These are phyloP conservation scores for Candida ulmi DNA, from an alignment of 805 yeast genomes.

Conservation along the genomic window DNA sequence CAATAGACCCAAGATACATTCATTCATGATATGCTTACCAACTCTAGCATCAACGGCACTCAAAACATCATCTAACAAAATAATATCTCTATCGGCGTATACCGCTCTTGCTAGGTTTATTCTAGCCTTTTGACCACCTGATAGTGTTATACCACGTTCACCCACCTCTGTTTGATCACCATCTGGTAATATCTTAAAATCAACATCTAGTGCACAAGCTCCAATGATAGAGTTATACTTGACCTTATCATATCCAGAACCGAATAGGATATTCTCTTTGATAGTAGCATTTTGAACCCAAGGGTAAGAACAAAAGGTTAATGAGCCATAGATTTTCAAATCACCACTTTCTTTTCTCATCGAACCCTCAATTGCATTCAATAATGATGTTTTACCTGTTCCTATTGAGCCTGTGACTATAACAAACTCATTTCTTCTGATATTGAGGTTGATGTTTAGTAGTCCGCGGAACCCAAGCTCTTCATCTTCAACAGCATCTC, in stretches of 20 bases:
- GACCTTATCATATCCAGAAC: slow-evolving; percentile 43
- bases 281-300: slow-evolving; percentile 85
- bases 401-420: slow-evolving; percentile 80
- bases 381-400: slow-evolving; percentile 71
- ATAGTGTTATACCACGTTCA: slow-evolving; percentile 76
- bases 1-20: slow-evolving; percentile 59
- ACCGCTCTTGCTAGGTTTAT: slow-evolving; percentile 76
- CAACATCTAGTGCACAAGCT: slow-evolving; percentile 64
- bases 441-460: slow-evolving; percentile 42
- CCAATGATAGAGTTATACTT: slow-evolving; percentile 50
- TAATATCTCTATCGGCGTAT: slow-evolving; percentile 61
- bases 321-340: slow-evolving; percentile 47
- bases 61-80: slow-evolving; percentile 71
- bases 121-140: slow-evolving; percentile 91
- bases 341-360: slow-evolving; percentile 55
- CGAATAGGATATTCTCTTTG: slow-evolving; percentile 69
- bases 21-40: slow-evolving; percentile 70
- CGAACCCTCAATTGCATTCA: slow-evolving; percentile 66
- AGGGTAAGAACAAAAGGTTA: slow-evolving; percentile 56
- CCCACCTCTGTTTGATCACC: slow-evolving; percentile 81
- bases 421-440: slow-evolving; percentile 63
- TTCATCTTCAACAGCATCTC: slow-evolving; percentile 5
- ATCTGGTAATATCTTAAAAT: slow-evolving; percentile 60
- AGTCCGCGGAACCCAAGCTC: slow-evolving; percentile 34
- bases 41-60: slow-evolving; percentile 87